Conservation (phyloP, 495 filamentous ascomycete genomes). For the Penicillium chermesinum region DNA sequence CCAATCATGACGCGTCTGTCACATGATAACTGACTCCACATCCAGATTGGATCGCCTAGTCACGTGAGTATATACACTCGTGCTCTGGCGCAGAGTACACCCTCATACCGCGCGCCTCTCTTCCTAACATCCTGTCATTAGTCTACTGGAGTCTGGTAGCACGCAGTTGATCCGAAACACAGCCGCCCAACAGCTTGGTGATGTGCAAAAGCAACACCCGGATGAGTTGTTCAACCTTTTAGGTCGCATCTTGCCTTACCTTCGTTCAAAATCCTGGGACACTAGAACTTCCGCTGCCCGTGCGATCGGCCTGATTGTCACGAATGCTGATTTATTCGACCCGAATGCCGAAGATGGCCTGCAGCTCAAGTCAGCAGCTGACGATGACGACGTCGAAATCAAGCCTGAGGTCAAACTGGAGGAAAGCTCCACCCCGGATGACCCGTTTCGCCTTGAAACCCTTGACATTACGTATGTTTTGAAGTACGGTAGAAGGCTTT, state of each 20-base stretch:
- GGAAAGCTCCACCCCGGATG: conserved; percentile 27
- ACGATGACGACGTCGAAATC: conserved; percentile 40
- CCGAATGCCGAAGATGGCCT: conserved; percentile 67
- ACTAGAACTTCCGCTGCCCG: conserved; percentile 86
- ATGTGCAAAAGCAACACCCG: conserved; percentile 95
- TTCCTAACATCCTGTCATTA: conserved; percentile 39
- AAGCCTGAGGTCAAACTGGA: conserved; percentile 42
- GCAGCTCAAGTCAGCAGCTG: conserved; percentile 49
- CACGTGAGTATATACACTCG: conserved; percentile 62
- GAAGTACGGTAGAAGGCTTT: conserved; percentile 71
- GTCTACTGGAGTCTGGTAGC: conserved; percentile 92
- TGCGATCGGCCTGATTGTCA: conserved; percentile 86
- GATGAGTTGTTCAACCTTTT: conserved; percentile 96
- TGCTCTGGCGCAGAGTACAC: not conserved
- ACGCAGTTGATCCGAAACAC: conserved; percentile 92
- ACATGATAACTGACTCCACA: conserved; percentile 34
- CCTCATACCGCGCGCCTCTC: not conserved
- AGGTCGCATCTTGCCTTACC: conserved; percentile 90
- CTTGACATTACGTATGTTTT: conserved; percentile 77
- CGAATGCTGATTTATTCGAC: conserved; percentile 82
- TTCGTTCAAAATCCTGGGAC: conserved; percentile 92
- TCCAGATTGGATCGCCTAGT: conserved; percentile 82
- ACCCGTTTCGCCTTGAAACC: conserved; percentile 62
- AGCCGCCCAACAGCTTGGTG: conserved; percentile 90
- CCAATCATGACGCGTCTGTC: conserved; percentile 29